Conservation (phyloP, 768 basidiomycete genomes). For the Udeniomyces megalosporus region DNA sequence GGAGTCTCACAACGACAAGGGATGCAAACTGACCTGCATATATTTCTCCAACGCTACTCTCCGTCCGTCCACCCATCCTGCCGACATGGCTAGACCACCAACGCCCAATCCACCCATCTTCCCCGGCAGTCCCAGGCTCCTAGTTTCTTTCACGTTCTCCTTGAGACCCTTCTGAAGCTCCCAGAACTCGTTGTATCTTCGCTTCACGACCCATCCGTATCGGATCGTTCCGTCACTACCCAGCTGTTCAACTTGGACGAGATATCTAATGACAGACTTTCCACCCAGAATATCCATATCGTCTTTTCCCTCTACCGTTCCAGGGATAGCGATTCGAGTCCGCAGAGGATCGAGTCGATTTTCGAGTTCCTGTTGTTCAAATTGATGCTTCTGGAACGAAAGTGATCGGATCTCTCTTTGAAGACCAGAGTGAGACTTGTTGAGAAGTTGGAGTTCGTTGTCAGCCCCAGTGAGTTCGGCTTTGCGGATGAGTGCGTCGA, state of each 20-base stretch:
- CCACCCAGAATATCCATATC: slow-evolving; percentile 32
- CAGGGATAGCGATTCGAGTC: slow-evolving; percentile 64
- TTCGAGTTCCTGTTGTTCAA: slow-evolving; percentile 83
- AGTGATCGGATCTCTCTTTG: slow-evolving; percentile 66
- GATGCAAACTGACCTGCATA: slow-evolving; percentile 49
- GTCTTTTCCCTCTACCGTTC: no score
- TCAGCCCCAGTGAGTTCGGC: slow-evolving; percentile 85
- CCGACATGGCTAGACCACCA: slow-evolving; percentile 73
- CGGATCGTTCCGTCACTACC: slow-evolving; percentile 51
- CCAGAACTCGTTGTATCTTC: slow-evolving; percentile 89
- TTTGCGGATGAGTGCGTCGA: slow-evolving; percentile 78
- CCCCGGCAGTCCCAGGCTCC: slow-evolving; percentile 71
- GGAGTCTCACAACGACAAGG: neutral
- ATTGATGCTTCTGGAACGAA: slow-evolving; percentile 78
- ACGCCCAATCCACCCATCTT: slow-evolving; percentile 39
- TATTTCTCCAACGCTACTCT: slow-evolving; percentile 71
- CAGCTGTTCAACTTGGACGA: slow-evolving; percentile 80
- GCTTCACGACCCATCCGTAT: slow-evolving; percentile 82
- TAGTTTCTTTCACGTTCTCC: slow-evolving; percentile 46
- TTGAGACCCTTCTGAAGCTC: slow-evolving; percentile 71
- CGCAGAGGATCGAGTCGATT: slow-evolving; percentile 70
- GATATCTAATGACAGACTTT: slow-evolving; percentile 78
- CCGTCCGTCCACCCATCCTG: slow-evolving; percentile 71
- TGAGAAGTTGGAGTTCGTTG: slow-evolving; percentile 66
- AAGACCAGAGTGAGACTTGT: slow-evolving; percentile 65